A percentile compares a stretch with the other conserved stretches of the same genome.
phyloP scores from a whole-genome alignment of 2,329 filamentous ascomycete genomes.

The Xylaria sp. region DNA sequence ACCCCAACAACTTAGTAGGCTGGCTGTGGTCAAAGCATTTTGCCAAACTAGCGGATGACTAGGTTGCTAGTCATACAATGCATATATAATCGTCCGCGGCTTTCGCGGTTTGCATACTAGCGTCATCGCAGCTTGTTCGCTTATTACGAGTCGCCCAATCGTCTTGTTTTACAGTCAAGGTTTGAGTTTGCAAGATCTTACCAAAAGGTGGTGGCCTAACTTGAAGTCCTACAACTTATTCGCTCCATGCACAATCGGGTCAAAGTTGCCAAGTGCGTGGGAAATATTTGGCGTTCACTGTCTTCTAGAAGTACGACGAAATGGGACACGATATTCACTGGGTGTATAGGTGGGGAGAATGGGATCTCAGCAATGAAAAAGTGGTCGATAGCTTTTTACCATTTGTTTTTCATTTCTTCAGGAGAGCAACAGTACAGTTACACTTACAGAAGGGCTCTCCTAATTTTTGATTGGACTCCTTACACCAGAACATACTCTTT shows the following conservation, averaged over 20 bases:
- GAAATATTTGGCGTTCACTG: conserved; percentile 46
- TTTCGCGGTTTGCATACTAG: not conserved
- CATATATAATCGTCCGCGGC: conserved; percentile 15
- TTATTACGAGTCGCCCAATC: conserved; percentile 4
- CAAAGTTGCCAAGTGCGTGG: conserved; percentile 42
- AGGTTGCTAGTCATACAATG: conserved; percentile 14
- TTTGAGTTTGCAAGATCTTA: conserved; percentile 19
- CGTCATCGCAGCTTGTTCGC: not conserved
- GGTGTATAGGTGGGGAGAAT: conserved; percentile 40
- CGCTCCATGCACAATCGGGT: conserved; percentile 23
- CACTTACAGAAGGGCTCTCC: conserved; percentile 18
- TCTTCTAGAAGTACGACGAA: conserved; percentile 46
- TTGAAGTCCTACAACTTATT: conserved; percentile 33
- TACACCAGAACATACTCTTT: conserved; percentile 33
- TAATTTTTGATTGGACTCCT: conserved; percentile 17
- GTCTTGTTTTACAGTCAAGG: conserved; percentile 12
- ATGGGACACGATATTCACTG: conserved; percentile 49
- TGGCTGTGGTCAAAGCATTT: conserved; percentile 99
- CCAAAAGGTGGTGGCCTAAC: conserved; percentile 1
- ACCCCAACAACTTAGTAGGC: conserved; percentile 78
- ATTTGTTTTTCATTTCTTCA: conserved; percentile 35
- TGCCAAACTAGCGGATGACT: conserved; percentile 69
- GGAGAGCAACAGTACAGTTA: conserved; percentile 12
- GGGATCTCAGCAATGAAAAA: conserved; percentile 46
- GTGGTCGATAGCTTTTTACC: conserved; percentile 29